Conservation (phyloP, 768 basidiomycete genomes). For the Russula ochroleuca region DNA sequence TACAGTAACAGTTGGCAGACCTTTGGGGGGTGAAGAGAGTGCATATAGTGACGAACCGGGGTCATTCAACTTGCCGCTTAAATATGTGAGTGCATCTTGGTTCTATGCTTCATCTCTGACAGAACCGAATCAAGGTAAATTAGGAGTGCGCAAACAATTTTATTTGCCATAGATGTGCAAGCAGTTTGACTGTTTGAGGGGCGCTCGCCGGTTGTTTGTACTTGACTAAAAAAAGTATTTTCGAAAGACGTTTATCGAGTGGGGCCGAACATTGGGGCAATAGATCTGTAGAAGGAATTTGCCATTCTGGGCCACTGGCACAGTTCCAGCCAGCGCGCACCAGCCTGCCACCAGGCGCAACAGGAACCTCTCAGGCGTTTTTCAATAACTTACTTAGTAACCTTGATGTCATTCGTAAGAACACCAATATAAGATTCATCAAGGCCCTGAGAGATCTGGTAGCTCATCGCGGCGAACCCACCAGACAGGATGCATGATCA, state of each 20-base stretch:
- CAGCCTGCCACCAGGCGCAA: too few species aligned
- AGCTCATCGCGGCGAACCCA: background rate
- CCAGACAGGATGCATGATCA: background rate
- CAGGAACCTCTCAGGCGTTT: too few species aligned
- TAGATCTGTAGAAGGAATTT: too few species aligned
- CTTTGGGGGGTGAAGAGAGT: conserved; percentile 12
- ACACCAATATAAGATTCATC: too few species aligned
- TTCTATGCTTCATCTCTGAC: background rate
- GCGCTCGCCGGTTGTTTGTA: background rate
- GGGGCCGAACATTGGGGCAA: too few species aligned
- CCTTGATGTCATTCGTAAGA: too few species aligned
- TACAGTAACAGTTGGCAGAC: background rate
- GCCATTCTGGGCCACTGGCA: too few species aligned
- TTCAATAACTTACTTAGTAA: too few species aligned
- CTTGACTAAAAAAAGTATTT: too few species aligned
- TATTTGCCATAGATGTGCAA: background rate
- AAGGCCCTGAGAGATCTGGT: too few species aligned
- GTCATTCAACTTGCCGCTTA: background rate
- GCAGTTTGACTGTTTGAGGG: background rate
- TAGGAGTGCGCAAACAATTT: background rate
- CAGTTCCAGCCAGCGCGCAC: too few species aligned
- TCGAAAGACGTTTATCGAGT: too few species aligned
- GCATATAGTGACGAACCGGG: background rate
- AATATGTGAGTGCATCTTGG: background rate
- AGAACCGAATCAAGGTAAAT: background rate